phyloP scores from a whole-genome alignment of 352 stramenopile species.

The Phytophthora sojae region DNA sequence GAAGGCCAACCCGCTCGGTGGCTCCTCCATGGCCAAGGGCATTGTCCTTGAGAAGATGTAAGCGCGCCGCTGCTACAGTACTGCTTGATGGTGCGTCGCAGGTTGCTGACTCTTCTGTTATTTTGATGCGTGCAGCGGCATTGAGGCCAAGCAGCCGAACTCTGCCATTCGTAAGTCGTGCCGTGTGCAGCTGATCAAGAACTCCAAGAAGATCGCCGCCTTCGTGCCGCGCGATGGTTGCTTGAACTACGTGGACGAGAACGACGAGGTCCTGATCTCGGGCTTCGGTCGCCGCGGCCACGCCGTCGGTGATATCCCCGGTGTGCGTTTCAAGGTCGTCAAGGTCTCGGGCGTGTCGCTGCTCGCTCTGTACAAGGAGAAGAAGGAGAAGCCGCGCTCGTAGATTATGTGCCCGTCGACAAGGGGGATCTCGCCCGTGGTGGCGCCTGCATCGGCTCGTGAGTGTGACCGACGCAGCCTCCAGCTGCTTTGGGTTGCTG shows the following conservation, averaged over 20 bases:
- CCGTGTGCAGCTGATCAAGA: conserved; percentile 99
- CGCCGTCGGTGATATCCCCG: conserved; percentile 99
- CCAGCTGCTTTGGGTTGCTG: neutral
- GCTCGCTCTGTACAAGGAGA: conserved; percentile 99
- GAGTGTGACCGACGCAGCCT: neutral
- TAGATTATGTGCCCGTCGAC: conserved; percentile 72
- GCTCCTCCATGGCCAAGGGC: conserved; percentile 99
- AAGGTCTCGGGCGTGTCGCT: conserved; percentile 99
- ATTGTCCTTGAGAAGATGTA: conserved; percentile 99
- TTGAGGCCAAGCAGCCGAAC: conserved; percentile 99
- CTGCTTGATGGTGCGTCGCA: no score
- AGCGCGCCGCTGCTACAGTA: conserved; percentile 1
- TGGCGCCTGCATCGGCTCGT: conserved; percentile 7
- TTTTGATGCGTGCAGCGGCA: conserved; percentile 77
- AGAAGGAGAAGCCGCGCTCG: conserved; percentile 99
- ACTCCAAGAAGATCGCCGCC: conserved; percentile 99
- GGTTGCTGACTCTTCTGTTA: conserved; percentile 4
- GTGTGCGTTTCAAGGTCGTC: conserved; percentile 99
- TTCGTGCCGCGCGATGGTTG: conserved; percentile 99
- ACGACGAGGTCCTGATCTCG: conserved; percentile 99
- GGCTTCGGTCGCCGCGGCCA: conserved; percentile 99
- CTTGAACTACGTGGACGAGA: conserved; percentile 99
- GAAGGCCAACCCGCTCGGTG: conserved; percentile 99
- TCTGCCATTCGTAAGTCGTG: conserved; percentile 99
- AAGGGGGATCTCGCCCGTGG: conserved; percentile 19